A percentile compares a stretch with the other conserved stretches of the same genome.
Evolutionary conservation across 139 green algal species (phyloP).

Genomic region (Haematococcus lacustris): DNA sequence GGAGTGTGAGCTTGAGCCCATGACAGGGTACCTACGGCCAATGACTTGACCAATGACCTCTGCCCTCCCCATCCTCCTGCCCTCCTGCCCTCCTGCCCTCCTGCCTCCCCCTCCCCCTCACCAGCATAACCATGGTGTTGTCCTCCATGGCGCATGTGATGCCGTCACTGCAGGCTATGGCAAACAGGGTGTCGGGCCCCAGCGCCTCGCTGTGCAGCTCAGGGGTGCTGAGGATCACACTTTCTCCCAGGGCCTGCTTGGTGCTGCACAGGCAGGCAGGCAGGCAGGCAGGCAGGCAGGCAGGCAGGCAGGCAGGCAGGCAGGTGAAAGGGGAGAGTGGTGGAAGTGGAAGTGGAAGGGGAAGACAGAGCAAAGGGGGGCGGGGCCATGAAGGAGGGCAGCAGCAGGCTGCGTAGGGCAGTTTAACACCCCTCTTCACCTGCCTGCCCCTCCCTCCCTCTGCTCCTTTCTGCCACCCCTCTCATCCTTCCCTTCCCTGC

Average conservation of each 20-base stretch:
- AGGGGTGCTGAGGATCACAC: constrained; percentile 9
- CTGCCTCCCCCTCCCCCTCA: constrained; percentile 3
- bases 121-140: constrained; percentile 6
- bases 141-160: constrained; percentile 3
- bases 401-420: too few species aligned
- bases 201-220: constrained; percentile 15
- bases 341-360: too few species aligned
- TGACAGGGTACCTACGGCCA: too few species aligned
- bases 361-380: neutral
- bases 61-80: neutral
- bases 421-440: too few species aligned
- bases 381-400: neutral
- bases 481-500: neutral
- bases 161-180: constrained; percentile 11
- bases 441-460: too few species aligned
- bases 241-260: constrained; percentile 4
- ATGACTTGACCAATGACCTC: too few species aligned
- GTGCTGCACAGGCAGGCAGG: constrained; percentile 3
- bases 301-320: neutral
- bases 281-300: neutral
- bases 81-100: neutral
- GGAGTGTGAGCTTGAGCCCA: neutral
- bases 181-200: constrained; percentile 7
- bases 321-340: neutral
- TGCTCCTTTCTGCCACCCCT: neutral